These are phyloP conservation scores for Cochlearia excelsa DNA, from an alignment of 345 rosid genomes.

Conservation along the genomic window DNA sequence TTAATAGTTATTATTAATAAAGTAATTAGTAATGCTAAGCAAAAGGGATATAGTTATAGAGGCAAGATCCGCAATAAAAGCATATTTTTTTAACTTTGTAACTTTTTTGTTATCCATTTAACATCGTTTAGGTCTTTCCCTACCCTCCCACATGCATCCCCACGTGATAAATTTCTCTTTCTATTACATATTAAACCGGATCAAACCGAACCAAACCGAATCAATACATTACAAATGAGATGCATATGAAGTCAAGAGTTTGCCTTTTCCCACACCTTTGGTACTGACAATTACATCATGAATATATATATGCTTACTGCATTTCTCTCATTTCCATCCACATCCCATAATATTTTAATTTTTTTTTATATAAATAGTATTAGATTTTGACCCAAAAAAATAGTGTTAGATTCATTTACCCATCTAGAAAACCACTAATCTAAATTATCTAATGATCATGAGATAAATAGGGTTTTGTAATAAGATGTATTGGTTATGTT, in stretches of 20 bases:
- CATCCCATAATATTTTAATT: slow-evolving; percentile 1
- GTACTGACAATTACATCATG: slow-evolving; percentile 19
- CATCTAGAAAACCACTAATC: slow-evolving; percentile 6
- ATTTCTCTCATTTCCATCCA: slow-evolving; percentile 31
- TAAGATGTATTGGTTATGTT: too few species aligned
- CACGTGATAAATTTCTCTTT: slow-evolving; percentile 22
- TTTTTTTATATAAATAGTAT: too few species aligned
- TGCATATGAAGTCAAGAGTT: slow-evolving; percentile 21
- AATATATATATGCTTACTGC: slow-evolving; percentile 8
- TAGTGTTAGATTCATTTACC: too few species aligned
- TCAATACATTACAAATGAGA: neutral
- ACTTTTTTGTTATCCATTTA: slow-evolving; percentile 33
- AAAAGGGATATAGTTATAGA: too few species aligned
- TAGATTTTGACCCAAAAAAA: too few species aligned
- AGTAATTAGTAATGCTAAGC: neutral
- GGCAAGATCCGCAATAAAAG: too few species aligned
- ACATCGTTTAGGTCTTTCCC: slow-evolving; percentile 36
- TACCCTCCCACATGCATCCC: slow-evolving; percentile 37
- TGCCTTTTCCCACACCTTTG: slow-evolving; percentile 27
- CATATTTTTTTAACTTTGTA: neutral
- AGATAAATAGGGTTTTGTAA: too few species aligned
- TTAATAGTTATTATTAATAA: too few species aligned
- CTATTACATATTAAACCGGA: neutral
- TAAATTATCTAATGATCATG: neutral
- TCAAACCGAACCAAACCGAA: too few species aligned